Evolutionary conservation across 371 early-diverging fungal genomes (phyloP), one percentile per base, ranked within the genome.

Genomic region (Mucor plumbeus): DNA sequence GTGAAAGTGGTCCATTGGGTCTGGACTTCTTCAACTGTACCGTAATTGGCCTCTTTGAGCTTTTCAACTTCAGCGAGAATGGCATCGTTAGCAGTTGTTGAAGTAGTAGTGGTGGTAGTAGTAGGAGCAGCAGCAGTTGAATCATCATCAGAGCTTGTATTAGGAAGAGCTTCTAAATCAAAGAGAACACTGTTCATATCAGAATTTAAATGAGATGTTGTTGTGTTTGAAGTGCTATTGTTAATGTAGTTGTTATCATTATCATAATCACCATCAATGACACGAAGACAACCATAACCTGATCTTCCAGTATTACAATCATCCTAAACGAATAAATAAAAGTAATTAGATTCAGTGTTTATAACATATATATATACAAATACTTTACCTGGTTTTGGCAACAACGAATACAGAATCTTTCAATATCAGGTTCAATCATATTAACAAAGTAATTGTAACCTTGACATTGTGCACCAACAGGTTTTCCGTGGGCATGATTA

Each of bases 381-480:
- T 0, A 26, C 26, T 26, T 67, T 64, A 73, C 65, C 60, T 70
- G 72, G 35, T 65, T 72, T 48, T 79, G 67, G 53, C 84, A 83
- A 55, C 84, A 83, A n/a, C 77, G 71, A 65, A 83, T 83, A 59
- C 80, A 81, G 65, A 78, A 83, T 56, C 80, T 68, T 35, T 77
- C 72, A 35, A 70, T 68, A 67, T 76, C 77, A 44, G 84, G 84
- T 65, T 83, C 84, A 56, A 83, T 74, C 47, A 83, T 67, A 61
- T 73, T 81, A 40, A 83, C 84, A 76, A 83, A 83, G 67, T 75
- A 78, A 10, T 67, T 65, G 44, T 72, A 83, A 3, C 75, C 82
- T 54, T 70, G 69, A 57, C 84, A 83, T 21, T 70, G 58, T 21
- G 84, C 81, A 8, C 71, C 77, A 13, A 72, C 64, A 11, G 81